Conservation (phyloP, 306 rosid species). For the Vicia faba region DNA sequence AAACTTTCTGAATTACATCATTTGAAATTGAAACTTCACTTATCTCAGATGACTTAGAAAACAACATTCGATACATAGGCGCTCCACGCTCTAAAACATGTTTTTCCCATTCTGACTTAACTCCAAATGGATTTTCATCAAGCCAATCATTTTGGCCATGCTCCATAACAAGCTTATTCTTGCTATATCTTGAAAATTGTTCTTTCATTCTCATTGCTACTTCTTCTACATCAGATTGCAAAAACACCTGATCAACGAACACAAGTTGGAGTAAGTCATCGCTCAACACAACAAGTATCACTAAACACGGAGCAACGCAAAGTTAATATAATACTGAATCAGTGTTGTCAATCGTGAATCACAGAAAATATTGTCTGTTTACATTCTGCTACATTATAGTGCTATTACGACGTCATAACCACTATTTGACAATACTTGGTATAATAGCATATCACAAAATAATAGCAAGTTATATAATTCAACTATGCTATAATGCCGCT, state of each 20-base stretch:
- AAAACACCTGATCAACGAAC: conserved; percentile 64
- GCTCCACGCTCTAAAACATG: conserved; percentile 74
- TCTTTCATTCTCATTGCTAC: conserved; percentile 80
- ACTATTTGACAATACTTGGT: too few species aligned
- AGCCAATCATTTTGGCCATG: conserved; percentile 65
- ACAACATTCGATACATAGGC: conserved; percentile 40
- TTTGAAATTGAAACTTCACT: conserved; percentile 37
- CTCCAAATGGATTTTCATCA: conserved; percentile 76
- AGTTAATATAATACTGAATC: background rate
- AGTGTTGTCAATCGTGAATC: background rate
- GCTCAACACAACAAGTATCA: background rate
- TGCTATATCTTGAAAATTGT: conserved; percentile 60
- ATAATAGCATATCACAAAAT: too few species aligned
- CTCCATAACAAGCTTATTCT: conserved; percentile 61
- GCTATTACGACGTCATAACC: too few species aligned
- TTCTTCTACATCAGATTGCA: conserved; percentile 78
- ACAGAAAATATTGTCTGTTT: background rate
- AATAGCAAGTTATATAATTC: too few species aligned
- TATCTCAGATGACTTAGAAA: conserved; percentile 42
- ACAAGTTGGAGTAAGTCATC: background rate
- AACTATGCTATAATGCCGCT: too few species aligned
- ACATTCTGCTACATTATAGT: too few species aligned
- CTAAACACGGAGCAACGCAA: background rate
- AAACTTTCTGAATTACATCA: conserved; percentile 32
- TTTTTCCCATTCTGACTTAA: conserved; percentile 84